These are phyloP conservation scores for Alternaria viburni DNA, from an alignment of 2,329 filamentous ascomycete genomes.

Conservation along the genomic window DNA sequence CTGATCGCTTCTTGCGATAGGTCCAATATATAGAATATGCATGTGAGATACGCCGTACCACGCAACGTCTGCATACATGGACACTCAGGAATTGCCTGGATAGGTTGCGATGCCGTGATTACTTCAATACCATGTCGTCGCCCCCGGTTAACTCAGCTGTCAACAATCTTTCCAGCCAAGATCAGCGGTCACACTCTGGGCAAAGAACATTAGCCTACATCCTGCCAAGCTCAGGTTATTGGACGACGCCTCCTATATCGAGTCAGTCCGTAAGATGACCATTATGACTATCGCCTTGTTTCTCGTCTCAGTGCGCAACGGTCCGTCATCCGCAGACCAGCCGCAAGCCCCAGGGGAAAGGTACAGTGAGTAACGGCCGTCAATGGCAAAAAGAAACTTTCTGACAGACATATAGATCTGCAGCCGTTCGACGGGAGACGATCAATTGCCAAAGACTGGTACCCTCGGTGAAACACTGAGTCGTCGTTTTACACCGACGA, in stretches of 20 bases:
- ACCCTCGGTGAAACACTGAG: constrained; percentile 1
- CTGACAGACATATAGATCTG: constrained; percentile 15
- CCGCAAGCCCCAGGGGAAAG: constrained; percentile 7
- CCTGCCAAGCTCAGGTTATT: constrained; percentile 15
- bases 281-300: constrained; percentile 5
- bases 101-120: background rate
- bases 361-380: background rate
- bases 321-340: constrained; percentile 5
- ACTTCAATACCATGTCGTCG: constrained; percentile 1
- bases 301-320: constrained; percentile 11
- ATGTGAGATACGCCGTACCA: background rate
- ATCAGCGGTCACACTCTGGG: constrained; percentile 15
- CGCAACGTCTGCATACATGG: background rate
- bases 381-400: constrained; percentile 8
- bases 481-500: constrained; percentile 5
- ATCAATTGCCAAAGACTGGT: constrained; percentile 10
- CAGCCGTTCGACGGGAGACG: constrained; percentile 6
- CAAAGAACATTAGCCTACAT: constrained; percentile 12
- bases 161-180: constrained; percentile 3
- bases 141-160: constrained; percentile 3
- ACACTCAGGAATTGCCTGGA: background rate
- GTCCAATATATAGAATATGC: background rate
- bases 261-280: constrained; percentile 9
- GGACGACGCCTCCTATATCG: background rate
- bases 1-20: background rate